phyloP scores from a whole-genome alignment of 2,329 filamentous ascomycete species.

The Lizonia empirigonia region DNA sequence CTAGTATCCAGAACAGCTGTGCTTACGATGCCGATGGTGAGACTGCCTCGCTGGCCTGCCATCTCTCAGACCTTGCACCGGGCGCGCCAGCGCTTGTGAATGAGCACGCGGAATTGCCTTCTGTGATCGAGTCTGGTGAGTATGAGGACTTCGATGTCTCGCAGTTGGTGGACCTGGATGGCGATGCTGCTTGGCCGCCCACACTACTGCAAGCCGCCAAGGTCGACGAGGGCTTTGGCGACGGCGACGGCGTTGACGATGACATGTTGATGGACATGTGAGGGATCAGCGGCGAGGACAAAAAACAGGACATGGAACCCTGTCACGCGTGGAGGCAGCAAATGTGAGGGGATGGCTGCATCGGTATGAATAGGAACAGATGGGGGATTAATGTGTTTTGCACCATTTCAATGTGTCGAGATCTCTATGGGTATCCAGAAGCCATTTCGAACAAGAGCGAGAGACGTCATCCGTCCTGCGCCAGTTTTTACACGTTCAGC shows the following conservation, averaged over 20 bases:
- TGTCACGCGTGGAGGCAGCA: no score
- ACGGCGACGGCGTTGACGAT: slow-evolving; percentile 25
- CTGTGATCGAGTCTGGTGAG: neutral
- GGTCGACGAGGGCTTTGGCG: slow-evolving; percentile 6
- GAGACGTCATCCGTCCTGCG: neutral
- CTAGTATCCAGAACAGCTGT: neutral
- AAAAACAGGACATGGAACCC: no score
- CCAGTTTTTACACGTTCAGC: neutral
- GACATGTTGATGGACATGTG: slow-evolving; percentile 37
- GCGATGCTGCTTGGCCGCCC: neutral
- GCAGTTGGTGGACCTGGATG: neutral
- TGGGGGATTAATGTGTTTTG: neutral
- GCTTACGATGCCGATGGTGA: neutral
- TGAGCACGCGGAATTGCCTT: no score
- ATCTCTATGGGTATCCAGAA: slow-evolving; percentile 3
- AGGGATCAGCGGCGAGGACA: neutral
- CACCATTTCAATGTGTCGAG: neutral
- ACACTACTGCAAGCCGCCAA: neutral
- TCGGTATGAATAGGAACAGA: neutral
- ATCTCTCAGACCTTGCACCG: neutral
- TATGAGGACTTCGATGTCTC: neutral
- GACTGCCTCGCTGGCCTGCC: no score
- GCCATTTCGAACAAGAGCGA: neutral
- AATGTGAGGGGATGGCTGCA: neutral
- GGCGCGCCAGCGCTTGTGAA: neutral